Conservation (phyloP, 257 asterid genomes). For the Forsythia suspensa region DNA sequence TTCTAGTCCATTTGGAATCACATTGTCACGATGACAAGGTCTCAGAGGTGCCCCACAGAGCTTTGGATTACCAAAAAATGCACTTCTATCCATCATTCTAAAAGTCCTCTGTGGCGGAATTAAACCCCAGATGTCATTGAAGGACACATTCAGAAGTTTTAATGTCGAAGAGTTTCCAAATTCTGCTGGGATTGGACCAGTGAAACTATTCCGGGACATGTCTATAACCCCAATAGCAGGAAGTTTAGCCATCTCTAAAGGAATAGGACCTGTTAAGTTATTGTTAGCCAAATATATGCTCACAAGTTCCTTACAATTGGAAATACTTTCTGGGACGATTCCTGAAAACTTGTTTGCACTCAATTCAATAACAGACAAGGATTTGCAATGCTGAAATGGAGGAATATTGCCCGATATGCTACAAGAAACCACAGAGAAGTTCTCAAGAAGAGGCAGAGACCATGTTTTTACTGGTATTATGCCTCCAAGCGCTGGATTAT, state of each 20-base stretch:
- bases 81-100: constrained; percentile 56
- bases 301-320: constrained; percentile 62
- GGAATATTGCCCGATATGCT: constrained; percentile 72
- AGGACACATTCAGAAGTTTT: constrained; percentile 70
- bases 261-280: constrained; percentile 69
- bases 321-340: constrained; percentile 53
- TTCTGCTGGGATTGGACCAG: constrained; percentile 57
- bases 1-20: constrained; percentile 58
- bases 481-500: constrained; percentile 81
- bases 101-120: constrained; percentile 60
- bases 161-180: constrained; percentile 58
- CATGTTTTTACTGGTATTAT: constrained; percentile 51
- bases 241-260: constrained; percentile 56
- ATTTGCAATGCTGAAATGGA: constrained; percentile 57
- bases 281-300: constrained; percentile 63
- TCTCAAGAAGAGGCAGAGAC: constrained; percentile 65
- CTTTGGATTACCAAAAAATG: constrained; percentile 78
- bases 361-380: constrained; percentile 68
- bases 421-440: constrained; percentile 76
- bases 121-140: constrained; percentile 77
- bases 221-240: constrained; percentile 54
- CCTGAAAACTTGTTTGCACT: constrained; percentile 70
- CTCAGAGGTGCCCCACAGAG: constrained; percentile 79
- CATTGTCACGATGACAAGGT: constrained; percentile 46
- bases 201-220: constrained; percentile 61